Conservation (phyloP, 345 rosid species). For the Salix viminalis region DNA sequence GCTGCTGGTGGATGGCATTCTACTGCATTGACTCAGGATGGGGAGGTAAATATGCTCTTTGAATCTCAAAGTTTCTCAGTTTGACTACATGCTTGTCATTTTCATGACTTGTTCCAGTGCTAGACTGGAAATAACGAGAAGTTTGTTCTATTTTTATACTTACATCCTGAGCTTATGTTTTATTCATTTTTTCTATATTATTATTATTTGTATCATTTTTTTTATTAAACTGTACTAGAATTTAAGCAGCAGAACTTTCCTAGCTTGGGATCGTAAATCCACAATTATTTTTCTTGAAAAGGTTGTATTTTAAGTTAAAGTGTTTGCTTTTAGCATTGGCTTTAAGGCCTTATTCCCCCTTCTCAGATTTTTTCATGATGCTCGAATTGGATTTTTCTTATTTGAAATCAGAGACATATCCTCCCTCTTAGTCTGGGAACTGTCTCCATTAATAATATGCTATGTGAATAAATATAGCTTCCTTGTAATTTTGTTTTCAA, state of each 20-base stretch:
- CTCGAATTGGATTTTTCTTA: not conserved
- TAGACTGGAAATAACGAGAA: slow-evolving; percentile 1
- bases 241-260: not conserved
- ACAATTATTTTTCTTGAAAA: not conserved
- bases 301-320: not conserved
- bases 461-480: not conserved
- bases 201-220: not conserved
- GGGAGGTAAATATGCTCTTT: slow-evolving; percentile 54
- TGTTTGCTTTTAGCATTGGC: not conserved
- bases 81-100: not conserved
- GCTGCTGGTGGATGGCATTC: slow-evolving; percentile 99
- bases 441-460: not conserved
- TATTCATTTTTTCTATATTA: not conserved
- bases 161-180: not conserved
- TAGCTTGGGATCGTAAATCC: not conserved
- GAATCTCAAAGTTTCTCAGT: not conserved
- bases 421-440: not conserved
- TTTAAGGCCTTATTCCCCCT: not conserved
- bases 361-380: not conserved
- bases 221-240: too few species aligned
- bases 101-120: not conserved
- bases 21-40: slow-evolving; percentile 72
- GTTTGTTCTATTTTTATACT: not conserved
- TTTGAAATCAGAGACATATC: not conserved
- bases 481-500: not conserved